Evolutionary conservation across 2,329 filamentous ascomycete genomes (phyloP).

Genomic region (Mollisiaceae sp.): DNA sequence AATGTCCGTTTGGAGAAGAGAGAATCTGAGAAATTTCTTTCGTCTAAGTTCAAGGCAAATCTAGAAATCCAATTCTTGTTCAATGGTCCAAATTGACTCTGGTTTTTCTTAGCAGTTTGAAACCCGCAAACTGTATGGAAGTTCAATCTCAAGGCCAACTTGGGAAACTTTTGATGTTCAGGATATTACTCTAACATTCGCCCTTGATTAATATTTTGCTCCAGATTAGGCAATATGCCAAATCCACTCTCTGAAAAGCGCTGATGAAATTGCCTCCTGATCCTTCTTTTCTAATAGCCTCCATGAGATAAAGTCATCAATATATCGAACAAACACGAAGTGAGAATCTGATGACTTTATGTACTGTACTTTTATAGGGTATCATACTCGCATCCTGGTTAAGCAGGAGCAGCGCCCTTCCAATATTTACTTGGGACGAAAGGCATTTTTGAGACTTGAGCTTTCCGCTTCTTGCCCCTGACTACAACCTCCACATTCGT

Average conservation of each 20-base stretch:
- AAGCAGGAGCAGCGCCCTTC: constrained; percentile 35
- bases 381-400: constrained; percentile 3
- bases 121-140: not conserved
- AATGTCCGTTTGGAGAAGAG: not conserved
- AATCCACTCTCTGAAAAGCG: not conserved
- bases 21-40: not conserved
- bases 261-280: not conserved
- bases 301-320: not conserved
- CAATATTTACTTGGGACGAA: constrained; percentile 71
- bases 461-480: constrained; percentile 69
- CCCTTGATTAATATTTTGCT: not conserved
- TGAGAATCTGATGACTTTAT: not conserved
- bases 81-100: not conserved
- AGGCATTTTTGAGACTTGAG: constrained; percentile 72
- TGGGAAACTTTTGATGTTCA: not conserved
- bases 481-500: constrained; percentile 70
- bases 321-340: not conserved
- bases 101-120: not conserved
- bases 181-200: not conserved
- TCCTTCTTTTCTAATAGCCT: not conserved
- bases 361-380: not conserved
- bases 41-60: too few species aligned
- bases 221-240: not conserved
- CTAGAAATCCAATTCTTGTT: not conserved
- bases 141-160: not conserved